Base-by-base conservation (phyloP, 2,329 filamentous ascomycete species). In the Tricladium varicosporioides region DNA sequence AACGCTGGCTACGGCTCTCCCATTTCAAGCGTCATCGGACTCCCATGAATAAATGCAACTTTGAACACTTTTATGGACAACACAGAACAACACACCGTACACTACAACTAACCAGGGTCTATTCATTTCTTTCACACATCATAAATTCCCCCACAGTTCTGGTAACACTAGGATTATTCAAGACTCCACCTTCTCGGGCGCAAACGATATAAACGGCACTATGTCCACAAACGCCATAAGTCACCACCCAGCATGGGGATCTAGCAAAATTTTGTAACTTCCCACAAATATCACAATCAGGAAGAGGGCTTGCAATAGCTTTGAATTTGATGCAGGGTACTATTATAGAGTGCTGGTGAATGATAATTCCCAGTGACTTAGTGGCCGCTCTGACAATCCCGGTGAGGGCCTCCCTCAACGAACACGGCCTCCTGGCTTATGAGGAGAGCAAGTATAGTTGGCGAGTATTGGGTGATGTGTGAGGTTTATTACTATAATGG, bases 61-160 rank as follows among this genome's bases (percentile, higher is more conserved):
- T 70, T 78, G n/a, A 68, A 71, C 27, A 69, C 73, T 1, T 67
- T 76, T 19, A 67, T 72, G 58, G 18, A 49, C 0, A 44, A 44
- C 48, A 1, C 65, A 67, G 27, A 66, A 66, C 36, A 71, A 70
- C 54, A 65, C 67, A 3, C 69, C 71, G 5, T 69, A 71, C 22
- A 65, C 70, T 13, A 63, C 63, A 2, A 57, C 56, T 0, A 65
- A 68, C 13, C 78, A 82, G 64, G 78, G 81, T 62, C 70, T 83
- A 19, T 81, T 79, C 66, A 73, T 81, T 46, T 80, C 77, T 0
- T 82, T 83, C 72, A 80, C 80, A 1, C 78, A 83, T 64, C 75
- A 80, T 49, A 77, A 81, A 65, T 68, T 82, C 79, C 2, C 80
- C 80, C 0, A 78, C 77, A 0, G 77, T 83, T 1, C 69, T 81